Percentiles rank a stretch among this genome's conserved stretches.
phyloP scores from a whole-genome alignment of 306 rosid genomes.

The Fragaria nilgerrensis region DNA sequence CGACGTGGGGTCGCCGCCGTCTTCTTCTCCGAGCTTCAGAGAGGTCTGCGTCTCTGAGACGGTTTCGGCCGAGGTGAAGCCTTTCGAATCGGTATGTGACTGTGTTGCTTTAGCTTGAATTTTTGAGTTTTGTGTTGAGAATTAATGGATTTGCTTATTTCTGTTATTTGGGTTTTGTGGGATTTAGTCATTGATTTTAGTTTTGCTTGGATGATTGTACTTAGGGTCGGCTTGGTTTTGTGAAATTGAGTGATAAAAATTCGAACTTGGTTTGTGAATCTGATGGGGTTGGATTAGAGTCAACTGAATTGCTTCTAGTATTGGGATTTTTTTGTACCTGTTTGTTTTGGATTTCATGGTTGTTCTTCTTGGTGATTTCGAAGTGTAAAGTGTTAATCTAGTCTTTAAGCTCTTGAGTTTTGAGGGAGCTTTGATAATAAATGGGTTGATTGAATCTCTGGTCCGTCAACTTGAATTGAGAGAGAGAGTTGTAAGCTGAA shows the following conservation, averaged over 20 bases:
- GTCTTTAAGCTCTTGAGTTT: background rate
- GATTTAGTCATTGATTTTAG: background rate
- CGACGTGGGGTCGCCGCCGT: constrained; percentile 48
- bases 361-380: background rate
- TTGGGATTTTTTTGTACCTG: background rate
- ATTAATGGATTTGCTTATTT: background rate
- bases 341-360: background rate
- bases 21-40: constrained; percentile 51
- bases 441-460: too few relatives aligned
- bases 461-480: too few relatives aligned
- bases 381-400: background rate
- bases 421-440: too few relatives aligned
- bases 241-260: background rate
- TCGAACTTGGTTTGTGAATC: background rate
- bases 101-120: background rate
- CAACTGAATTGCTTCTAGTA: background rate
- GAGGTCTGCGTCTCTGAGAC: constrained; percentile 38
- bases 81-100: constrained; percentile 26
- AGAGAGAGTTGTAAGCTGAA: too few relatives aligned
- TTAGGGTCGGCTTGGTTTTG: background rate
- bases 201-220: background rate
- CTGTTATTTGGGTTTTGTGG: background rate
- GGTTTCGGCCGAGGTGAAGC: constrained; percentile 18
- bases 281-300: background rate
- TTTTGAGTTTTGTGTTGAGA: background rate